These are phyloP conservation scores for Cytidiella melzeri DNA, from an alignment of 768 basidiomycete genomes.

Conservation along the genomic window DNA sequence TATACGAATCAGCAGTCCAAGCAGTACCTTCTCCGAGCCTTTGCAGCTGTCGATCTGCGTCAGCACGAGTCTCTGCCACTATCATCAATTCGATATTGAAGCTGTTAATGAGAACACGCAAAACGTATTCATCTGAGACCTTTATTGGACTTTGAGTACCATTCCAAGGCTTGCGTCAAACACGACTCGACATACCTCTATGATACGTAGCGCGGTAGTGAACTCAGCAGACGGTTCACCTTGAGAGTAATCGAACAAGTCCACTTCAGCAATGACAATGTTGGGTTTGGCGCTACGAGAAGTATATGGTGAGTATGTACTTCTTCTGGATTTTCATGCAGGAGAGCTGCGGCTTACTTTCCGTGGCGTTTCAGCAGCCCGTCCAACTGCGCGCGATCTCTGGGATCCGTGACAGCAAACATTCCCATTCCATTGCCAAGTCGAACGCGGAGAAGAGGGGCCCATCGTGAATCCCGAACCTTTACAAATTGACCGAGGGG, in stretches of 20 bases:
- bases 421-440: slow-evolving; percentile 54
- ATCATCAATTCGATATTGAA: slow-evolving; percentile 65
- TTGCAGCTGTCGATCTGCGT: slow-evolving; percentile 52
- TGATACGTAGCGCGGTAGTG: slow-evolving; percentile 73
- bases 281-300: slow-evolving; percentile 33
- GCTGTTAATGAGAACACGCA: slow-evolving; percentile 77
- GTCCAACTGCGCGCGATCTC: slow-evolving; percentile 55
- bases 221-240: slow-evolving; percentile 65
- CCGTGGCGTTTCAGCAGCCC: slow-evolving; percentile 47
- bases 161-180: not conserved
- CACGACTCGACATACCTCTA: slow-evolving; percentile 51
- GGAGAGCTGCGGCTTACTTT: slow-evolving; percentile 45
- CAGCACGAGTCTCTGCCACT: slow-evolving; percentile 55
- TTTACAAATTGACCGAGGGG: slow-evolving; percentile 79
- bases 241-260: slow-evolving; percentile 71
- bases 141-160: slow-evolving; percentile 24
- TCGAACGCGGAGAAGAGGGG: slow-evolving; percentile 54
- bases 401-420: slow-evolving; percentile 68
- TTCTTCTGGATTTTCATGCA: not conserved
- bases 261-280: slow-evolving; percentile 63
- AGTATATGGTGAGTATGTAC: not conserved
- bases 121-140: slow-evolving; percentile 70
- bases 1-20: slow-evolving; percentile 58
- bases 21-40: slow-evolving; percentile 42
- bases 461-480: slow-evolving; percentile 65